Evolutionary conservation across 257 asterid genomes (phyloP).

Genomic region (Apocynum venetum): DNA sequence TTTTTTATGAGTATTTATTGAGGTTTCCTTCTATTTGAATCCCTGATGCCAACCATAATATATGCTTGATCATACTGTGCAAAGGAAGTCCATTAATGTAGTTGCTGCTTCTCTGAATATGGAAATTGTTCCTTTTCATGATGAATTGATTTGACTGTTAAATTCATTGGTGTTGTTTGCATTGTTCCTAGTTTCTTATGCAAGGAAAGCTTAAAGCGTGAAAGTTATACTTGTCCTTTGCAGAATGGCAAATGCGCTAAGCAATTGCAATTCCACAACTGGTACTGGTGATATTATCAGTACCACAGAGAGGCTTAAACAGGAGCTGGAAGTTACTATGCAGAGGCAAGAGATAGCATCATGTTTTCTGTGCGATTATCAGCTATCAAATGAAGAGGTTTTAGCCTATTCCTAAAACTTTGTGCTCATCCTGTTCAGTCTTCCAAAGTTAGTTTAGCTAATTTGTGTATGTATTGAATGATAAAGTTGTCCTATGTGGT

Average conservation of each 20-base stretch:
- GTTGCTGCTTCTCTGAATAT: not conserved
- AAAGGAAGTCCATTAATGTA: not conserved
- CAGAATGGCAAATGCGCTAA: constrained; percentile 88
- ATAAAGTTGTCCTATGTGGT: constrained; percentile 19
- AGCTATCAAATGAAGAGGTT: constrained; percentile 95
- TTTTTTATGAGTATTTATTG: not conserved
- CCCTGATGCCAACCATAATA: not conserved
- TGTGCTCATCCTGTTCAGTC: not conserved
- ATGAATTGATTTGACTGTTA: not conserved
- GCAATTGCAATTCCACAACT: constrained; percentile 63
- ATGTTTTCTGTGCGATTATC: constrained; percentile 95
- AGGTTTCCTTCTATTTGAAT: not conserved
- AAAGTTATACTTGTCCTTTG: constrained; percentile 10
- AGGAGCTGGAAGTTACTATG: constrained; percentile 86
- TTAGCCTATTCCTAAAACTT: constrained; percentile 16
- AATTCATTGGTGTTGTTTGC: not conserved
- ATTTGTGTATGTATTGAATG: constrained; percentile 2
- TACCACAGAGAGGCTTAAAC: constrained; percentile 96
- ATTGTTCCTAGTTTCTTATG: not conserved
- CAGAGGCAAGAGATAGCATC: constrained; percentile 95
- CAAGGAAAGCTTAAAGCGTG: not conserved
- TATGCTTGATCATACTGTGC: not conserved
- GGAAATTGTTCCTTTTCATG: not conserved
- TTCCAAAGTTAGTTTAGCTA: not conserved
- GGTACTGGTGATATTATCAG: constrained; percentile 95